Base-by-base conservation (phyloP, 371 early-diverging fungal genomes). In the Circinella minor region DNA sequence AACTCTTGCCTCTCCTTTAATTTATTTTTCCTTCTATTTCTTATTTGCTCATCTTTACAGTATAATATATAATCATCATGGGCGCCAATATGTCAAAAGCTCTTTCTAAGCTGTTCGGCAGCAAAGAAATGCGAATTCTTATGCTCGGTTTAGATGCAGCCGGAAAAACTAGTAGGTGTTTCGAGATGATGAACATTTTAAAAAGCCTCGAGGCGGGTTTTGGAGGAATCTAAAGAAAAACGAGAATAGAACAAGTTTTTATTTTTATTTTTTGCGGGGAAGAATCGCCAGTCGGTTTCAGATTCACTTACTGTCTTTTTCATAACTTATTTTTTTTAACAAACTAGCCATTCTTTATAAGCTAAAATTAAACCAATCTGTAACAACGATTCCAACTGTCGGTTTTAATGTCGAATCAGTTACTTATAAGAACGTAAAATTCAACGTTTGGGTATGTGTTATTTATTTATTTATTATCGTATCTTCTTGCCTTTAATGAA, bases 111-210 rank as follows among this genome's bases (percentile, higher is more conserved):
- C 79, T 94, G 73, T 90, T 92, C 83, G 92, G 93, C 69, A 93
- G 89, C 74, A 94, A 91, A 76, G 94, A 96, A 78, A 90, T 95
- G 89, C 92, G 94, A 77, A 91, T 97, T 67, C 83, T 96, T 15
- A 94, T 96, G 90, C 85, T 96, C 43, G 98, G 98, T 61, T 83
- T 95, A 57, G 96, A 97, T 84, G 95, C 94, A 66, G 94, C 96
- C 55, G 98, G 98, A 67, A 97, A 97, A 86, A 97, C 96, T 71
- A 95, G 93, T 88, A 91, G 79, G 82, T 77, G 5, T 51, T 81
- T 63, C 71, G 14, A 6, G 55, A 36, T 55, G 43, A 20, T 59
- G 65, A 64, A n/a, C 11, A 18, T 9, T 15, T 15, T 15, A 47
- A 11, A 11, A 15, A 47, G 15, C 51, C 51, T 51, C 51, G 51